Evolutionary conservation across 345 rosid genomes (phyloP), one percentile per base, ranked within the genome.

Genomic region (Theobroma cacao): DNA sequence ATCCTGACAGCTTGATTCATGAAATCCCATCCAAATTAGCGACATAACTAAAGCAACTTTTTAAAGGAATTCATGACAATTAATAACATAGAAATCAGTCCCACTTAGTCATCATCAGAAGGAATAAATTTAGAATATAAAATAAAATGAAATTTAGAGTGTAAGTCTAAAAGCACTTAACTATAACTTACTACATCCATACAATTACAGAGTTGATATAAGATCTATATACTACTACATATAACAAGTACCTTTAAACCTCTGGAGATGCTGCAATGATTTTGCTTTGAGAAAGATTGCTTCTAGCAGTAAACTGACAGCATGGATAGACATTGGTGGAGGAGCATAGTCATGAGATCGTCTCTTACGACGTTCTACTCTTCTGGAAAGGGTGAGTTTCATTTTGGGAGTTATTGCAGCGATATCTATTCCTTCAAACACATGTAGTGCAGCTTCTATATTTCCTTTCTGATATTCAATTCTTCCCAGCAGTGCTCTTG

Each of bases 401-500:
- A 93, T 86, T 86, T 90, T 93, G 15, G 89, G 79, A 43, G 89
- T 86, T 71, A 90, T 86, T 70, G 93, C 86, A 75, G 89, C 85
- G 55, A 90, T 83, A 83, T 93, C 95, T 80, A 93, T 93, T 60
- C 98, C 98, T 84, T 92, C 98, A 86, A 89, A 93, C 15, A 93
- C 98, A 81, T 89, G 89, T 71, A 93, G 84, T 52, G 97, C 97
- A 52, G 91, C 95, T 79, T 93, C 94, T 75, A 88, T 75, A 65
- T 91, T 93, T 65, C 98, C 95, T 71, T 91, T 92, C 77, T 93
- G 97, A 87, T 88, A 93, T 81, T 93, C 98, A 3, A 89, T 90
- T 81, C 94, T 92, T 78, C 98, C 98, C 78, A 92, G 78, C 82
- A 92, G 83, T 34, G 98, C 97, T 76, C 98, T 90, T 31, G 94